Base-by-base conservation (phyloP, 345 rosid species). In the Gossypium thurberi region DNA sequence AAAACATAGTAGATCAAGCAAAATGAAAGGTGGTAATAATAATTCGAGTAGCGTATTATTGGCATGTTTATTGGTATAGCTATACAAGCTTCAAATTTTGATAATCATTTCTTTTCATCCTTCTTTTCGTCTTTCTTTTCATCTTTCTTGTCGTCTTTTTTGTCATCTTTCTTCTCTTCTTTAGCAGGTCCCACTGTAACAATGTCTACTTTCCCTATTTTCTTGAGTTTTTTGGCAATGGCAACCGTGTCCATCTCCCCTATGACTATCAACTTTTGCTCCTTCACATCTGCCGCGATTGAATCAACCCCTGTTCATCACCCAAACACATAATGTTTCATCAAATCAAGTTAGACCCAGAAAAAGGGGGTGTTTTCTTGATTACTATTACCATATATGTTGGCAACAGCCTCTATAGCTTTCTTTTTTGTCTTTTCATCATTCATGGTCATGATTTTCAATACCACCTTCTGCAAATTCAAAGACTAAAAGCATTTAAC, bases 401-500 rank as follows among this genome's bases (percentile, higher is more conserved):
- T 78, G 47, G 81, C 83, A 20, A 72, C 79, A 46, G 82, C 84
- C 56, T 85, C 77, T 6, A 82, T 80, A 78, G 87, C 89, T 77
- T 82, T 85, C 78, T 75, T 76, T 84, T 77, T 83, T 1, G 83
- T 81, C 78, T 83, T 83, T 4, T 80, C 82, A 48, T 80, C 81
- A 70, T 78, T 72, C 67, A 72, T 72, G 23, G 75, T 60, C 75
- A 72, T 43, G 56, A 72, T 72, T 64, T 72, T 72, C 67, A 60
- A 6, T 2, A 76, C 81, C 65, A 83, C 83, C 76, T 78, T 80
- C 85, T 83, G 80, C 64, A 58, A 33, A 44, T 25, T 18, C 52
- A 25, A 59, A 5, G 43, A 26, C 21, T 26, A 47, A 10, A 46
- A 23, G 18, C 10, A 26, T 21, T 4, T 6, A 51, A 51, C 17